Conservation (phyloP, 1,284 basidiomycete genomes). For the Microbotryum violaceum region DNA sequence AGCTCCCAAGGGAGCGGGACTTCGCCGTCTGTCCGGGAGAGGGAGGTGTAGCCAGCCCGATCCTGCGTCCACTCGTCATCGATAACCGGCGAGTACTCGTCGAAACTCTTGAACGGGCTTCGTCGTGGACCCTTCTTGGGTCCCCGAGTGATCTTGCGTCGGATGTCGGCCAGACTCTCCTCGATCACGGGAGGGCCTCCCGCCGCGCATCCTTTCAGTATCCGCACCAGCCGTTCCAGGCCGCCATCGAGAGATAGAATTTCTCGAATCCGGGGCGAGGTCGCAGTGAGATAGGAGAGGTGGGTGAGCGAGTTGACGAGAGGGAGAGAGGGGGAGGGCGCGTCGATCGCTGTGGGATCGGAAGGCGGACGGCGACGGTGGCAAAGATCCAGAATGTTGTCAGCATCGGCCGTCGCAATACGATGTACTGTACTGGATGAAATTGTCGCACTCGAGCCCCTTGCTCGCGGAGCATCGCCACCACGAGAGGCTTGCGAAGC, state of each 20-base stretch:
- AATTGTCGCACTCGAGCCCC: too few species aligned
- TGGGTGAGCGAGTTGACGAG: slow-evolving; percentile 95
- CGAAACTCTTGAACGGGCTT: slow-evolving; percentile 35
- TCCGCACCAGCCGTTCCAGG: slow-evolving; percentile 86
- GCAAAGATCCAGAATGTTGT: not conserved
- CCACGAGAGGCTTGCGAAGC: too few species aligned
- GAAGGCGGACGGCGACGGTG: not conserved
- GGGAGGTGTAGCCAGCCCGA: not conserved
- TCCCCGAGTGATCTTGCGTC: slow-evolving; percentile 15
- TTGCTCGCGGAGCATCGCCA: too few species aligned
- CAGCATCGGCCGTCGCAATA: not conserved
- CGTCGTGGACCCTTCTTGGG: not conserved
- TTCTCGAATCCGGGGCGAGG: slow-evolving; percentile 93
- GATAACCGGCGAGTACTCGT: slow-evolving; percentile 22
- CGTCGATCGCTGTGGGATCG: slow-evolving; percentile 65
- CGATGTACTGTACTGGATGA: too few species aligned
- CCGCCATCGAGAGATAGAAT: slow-evolving; percentile 97
- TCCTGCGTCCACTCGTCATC: not conserved
- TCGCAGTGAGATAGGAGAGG: slow-evolving; percentile 93
- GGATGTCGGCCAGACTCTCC: slow-evolving; percentile 11
- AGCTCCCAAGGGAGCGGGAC: not conserved
- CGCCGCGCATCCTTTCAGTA: slow-evolving; percentile 44
- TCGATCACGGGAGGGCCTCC: slow-evolving; percentile 8
- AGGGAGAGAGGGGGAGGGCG: slow-evolving; percentile 75
- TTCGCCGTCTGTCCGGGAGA: not conserved